phyloP scores from a whole-genome alignment of 352 stramenopile genomes.

The Peronospora tabacina region DNA sequence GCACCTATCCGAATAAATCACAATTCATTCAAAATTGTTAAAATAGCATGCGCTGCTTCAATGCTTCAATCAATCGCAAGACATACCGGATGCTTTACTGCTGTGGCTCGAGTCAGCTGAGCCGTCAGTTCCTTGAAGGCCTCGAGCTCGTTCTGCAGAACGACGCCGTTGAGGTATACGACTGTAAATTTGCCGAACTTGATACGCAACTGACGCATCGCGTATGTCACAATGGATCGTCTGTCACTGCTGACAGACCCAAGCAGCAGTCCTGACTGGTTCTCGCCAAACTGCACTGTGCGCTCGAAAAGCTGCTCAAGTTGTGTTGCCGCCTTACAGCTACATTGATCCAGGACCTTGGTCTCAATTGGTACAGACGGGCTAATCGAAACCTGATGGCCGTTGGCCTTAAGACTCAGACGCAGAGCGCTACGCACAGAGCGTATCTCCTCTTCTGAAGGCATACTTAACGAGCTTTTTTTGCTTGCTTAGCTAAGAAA shows the following conservation, averaged over 20 bases:
- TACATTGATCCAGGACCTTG: background rate
- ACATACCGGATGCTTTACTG: constrained; percentile 55
- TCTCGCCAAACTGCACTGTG: constrained; percentile 62
- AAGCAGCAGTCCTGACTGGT: constrained; percentile 70
- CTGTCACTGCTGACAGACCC: constrained; percentile 42
- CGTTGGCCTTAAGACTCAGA: constrained; percentile 29
- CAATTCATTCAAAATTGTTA: background rate
- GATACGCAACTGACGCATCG: constrained; percentile 41
- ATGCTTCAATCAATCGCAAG: background rate
- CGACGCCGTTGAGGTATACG: constrained; percentile 72
- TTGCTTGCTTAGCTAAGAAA: too few species aligned
- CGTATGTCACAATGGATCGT: constrained; percentile 43
- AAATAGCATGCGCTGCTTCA: background rate
- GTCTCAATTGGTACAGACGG: background rate
- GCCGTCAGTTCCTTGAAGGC: constrained; percentile 77
- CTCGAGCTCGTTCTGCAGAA: constrained; percentile 78
- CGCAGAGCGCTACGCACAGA: constrained; percentile 37
- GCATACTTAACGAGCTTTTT: background rate
- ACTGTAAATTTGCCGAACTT: constrained; percentile 39
- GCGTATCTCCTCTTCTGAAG: constrained; percentile 18
- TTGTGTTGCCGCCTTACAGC: constrained; percentile 19
- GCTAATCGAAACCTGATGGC: background rate
- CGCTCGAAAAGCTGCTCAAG: constrained; percentile 60
- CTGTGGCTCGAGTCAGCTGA: constrained; percentile 46
- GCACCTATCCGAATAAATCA: constrained; percentile 17